Conservation (phyloP, 257 asterid species). For the Galeopsis tetrahit region DNA sequence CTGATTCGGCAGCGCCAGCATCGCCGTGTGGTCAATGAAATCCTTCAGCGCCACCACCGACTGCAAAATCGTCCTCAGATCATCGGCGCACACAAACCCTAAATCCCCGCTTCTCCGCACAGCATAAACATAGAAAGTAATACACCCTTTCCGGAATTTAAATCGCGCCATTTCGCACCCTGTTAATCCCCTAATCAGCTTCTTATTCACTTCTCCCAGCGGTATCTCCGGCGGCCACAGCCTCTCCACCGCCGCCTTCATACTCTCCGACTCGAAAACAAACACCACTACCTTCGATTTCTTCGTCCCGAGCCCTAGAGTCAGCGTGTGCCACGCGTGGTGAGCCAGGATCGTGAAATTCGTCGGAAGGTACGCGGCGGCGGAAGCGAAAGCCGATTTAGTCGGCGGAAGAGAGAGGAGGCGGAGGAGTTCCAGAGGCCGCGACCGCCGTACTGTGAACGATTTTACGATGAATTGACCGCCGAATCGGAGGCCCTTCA, state of each 20-base stretch:
- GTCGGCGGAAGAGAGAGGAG: slow-evolving; percentile 77
- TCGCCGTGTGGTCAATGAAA: slow-evolving; percentile 95
- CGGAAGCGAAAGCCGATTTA: slow-evolving; percentile 58
- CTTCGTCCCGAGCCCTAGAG: slow-evolving; percentile 89
- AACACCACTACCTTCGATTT: slow-evolving; percentile 82
- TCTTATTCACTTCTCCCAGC: slow-evolving; percentile 89
- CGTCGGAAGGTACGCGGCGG: slow-evolving; percentile 80
- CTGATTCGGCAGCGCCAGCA: slow-evolving; percentile 98
- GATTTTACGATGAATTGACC: slow-evolving; percentile 94
- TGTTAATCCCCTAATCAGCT: slow-evolving; percentile 61
- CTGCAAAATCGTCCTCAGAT: slow-evolving; percentile 66
- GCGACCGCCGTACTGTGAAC: slow-evolving; percentile 86
- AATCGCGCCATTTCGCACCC: slow-evolving; percentile 91
- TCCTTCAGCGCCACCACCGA: slow-evolving; percentile 84
- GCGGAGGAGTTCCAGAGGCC: slow-evolving; percentile 69
- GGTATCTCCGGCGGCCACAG: slow-evolving; percentile 91
- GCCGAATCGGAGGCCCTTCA: slow-evolving; percentile 91
- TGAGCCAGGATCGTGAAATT: slow-evolving; percentile 97
- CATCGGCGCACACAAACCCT: slow-evolving; percentile 76
- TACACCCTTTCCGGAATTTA: slow-evolving; percentile 87
- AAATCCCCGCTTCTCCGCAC: slow-evolving; percentile 63
- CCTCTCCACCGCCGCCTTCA: slow-evolving; percentile 61
- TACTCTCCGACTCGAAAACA: slow-evolving; percentile 79
- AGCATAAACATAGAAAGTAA: slow-evolving; percentile 91
- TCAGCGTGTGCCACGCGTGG: slow-evolving; percentile 97